A percentile compares a stretch with the other conserved stretches of the same genome.
Conservation (phyloP, 441 rosid genomes). For the Capsella rubella region DNA sequence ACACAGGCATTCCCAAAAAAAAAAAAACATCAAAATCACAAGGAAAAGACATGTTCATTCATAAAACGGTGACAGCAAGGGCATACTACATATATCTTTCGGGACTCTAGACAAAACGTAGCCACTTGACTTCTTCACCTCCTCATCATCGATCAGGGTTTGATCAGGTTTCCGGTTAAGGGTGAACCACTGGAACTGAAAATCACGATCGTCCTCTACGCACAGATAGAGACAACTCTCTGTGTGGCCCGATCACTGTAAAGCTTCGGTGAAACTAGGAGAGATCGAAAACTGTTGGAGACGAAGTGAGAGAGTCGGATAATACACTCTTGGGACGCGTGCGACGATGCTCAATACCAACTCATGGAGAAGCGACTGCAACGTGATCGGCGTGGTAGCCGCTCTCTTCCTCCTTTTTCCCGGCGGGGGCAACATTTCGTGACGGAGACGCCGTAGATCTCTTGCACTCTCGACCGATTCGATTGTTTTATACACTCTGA, state of each 20-base stretch:
- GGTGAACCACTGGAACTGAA: background rate
- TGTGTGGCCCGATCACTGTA: background rate
- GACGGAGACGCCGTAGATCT: background rate
- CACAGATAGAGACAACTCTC: background rate
- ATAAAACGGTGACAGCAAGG: background rate
- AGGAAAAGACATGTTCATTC: background rate
- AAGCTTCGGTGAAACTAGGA: slow-evolving; percentile 8
- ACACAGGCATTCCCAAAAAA: background rate
- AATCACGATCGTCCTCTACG: background rate
- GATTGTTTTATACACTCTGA: no score
- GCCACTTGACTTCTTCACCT: no score
- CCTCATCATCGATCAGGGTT: background rate
- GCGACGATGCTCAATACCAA: background rate
- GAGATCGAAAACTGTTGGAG: background rate
- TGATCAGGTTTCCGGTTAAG: background rate
- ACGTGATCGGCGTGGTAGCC: background rate
- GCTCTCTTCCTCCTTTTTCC: background rate
- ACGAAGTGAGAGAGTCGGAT: slow-evolving; percentile 2
- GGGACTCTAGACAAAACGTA: background rate
- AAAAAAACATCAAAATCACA: background rate
- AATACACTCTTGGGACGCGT: background rate
- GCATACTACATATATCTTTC: background rate
- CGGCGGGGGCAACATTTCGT: background rate
- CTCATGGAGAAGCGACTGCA: background rate
- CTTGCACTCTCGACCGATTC: no score